Conservation (phyloP, 2,329 filamentous ascomycete species). For the Anthostomella pinea region DNA sequence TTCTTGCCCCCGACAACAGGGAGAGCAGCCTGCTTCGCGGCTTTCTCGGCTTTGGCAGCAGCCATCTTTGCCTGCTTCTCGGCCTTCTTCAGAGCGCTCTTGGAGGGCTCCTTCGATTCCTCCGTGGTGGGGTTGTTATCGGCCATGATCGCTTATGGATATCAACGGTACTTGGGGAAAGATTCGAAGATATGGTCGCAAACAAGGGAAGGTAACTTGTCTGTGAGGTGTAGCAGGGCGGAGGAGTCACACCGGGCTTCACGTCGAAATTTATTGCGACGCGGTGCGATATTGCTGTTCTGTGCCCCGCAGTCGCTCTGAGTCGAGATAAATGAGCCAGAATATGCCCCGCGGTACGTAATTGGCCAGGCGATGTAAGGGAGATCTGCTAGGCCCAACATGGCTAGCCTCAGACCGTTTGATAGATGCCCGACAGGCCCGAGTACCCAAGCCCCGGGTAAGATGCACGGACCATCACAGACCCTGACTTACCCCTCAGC, state of each 20-base stretch:
- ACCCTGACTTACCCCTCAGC: neutral
- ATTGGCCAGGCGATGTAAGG: conserved; percentile 7
- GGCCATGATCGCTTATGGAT: neutral
- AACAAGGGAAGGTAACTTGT: too few relatives aligned
- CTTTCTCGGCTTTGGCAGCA: conserved; percentile 60
- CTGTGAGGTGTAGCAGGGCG: too few relatives aligned
- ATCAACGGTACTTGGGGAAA: too few relatives aligned
- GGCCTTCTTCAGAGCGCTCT: conserved; percentile 64
- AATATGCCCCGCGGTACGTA: conserved; percentile 11
- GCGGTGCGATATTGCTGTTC: conserved; percentile 2
- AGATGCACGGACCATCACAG: too few relatives aligned
- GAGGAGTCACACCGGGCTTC: conserved; percentile 3
- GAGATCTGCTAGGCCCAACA: conserved; percentile 2
- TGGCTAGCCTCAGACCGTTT: neutral
- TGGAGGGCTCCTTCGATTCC: conserved; percentile 44
- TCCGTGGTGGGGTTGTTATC: conserved; percentile 7
- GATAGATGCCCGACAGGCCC: conserved; percentile 6
- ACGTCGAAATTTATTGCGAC: conserved; percentile 4
- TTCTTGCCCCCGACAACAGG: conserved; percentile 58
- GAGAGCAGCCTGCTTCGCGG: conserved; percentile 52
- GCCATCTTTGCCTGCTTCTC: conserved; percentile 62
- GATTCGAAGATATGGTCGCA: too few relatives aligned
- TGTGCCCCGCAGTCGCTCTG: conserved; percentile 13
- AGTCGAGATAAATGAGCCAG: conserved; percentile 5
- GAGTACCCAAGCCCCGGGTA: too few relatives aligned